Conservation (phyloP, 148 eudicot genomes). For the Dysphania ambrosioides region DNA sequence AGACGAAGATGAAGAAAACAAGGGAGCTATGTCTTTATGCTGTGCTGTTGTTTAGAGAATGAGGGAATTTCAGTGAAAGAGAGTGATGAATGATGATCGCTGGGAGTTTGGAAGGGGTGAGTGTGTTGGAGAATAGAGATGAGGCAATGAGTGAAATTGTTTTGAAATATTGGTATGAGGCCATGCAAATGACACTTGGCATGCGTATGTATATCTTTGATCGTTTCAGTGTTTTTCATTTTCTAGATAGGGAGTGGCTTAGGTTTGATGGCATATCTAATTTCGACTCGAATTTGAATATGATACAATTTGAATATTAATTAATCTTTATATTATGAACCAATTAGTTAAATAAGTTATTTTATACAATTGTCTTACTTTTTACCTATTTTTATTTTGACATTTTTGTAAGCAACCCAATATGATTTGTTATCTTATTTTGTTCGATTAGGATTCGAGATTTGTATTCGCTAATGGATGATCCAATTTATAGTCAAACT, state of each 20-base stretch:
- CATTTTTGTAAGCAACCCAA: too few species aligned
- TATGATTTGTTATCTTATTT: too few species aligned
- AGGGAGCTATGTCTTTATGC: neutral
- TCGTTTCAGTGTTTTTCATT: neutral
- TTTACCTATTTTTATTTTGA: too few species aligned
- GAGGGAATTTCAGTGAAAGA: neutral
- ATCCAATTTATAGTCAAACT: too few species aligned
- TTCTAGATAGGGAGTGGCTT: neutral
- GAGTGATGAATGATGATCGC: neutral
- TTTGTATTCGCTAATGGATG: too few species aligned
- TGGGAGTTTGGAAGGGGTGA: neutral
- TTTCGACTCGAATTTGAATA: too few species aligned
- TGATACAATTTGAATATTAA: too few species aligned
- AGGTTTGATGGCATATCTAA: too few species aligned
- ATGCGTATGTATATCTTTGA: neutral
- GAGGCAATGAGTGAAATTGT: neutral
- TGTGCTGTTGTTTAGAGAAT: neutral
- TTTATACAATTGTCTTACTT: too few species aligned
- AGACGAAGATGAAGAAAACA: neutral
- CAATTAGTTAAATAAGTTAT: too few species aligned
- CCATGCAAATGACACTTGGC: conserved; percentile 48
- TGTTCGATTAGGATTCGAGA: too few species aligned
- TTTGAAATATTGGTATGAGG: conserved; percentile 22
- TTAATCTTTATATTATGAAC: too few species aligned
- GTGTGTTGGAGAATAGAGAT: neutral